These are phyloP conservation scores for Naumovozyma castellii DNA, from an alignment of 805 yeast genomes.

Conservation along the genomic window DNA sequence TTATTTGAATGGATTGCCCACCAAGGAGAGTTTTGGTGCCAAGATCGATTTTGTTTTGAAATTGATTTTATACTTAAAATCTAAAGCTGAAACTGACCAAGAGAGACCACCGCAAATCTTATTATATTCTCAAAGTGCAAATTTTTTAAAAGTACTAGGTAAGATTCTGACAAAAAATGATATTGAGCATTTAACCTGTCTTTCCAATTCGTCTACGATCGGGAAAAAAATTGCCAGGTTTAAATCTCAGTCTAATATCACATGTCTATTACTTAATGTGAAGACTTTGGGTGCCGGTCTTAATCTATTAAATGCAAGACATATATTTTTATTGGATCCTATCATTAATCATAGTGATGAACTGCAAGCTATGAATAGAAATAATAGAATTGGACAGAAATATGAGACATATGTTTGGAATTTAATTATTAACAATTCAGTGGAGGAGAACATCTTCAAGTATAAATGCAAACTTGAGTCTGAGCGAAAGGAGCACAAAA, in stretches of 20 bases:
- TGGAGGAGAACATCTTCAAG: conserved; percentile 74
- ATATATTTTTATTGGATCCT: conserved; percentile 88
- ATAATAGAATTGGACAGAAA: conserved; percentile 87
- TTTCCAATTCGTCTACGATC: conserved; percentile 38
- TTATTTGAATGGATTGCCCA: conserved; percentile 36
- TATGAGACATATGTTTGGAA: conserved; percentile 83
- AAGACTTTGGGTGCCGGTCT: conserved; percentile 84
- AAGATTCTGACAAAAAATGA: conserved; percentile 53
- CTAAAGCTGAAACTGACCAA: conserved; percentile 34
- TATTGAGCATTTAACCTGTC: conserved; percentile 34
- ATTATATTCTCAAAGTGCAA: conserved; percentile 84
- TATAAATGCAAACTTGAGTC: conserved; percentile 24
- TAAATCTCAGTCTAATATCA: conserved; percentile 49
- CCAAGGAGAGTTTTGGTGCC: conserved; percentile 59
- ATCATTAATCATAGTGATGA: conserved; percentile 80
- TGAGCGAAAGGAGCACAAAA: conserved; percentile 1
- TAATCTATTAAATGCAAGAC: conserved; percentile 84
- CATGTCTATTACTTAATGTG: conserved; percentile 80
- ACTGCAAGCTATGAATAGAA: conserved; percentile 82
- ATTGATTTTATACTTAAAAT: conserved; percentile 56
- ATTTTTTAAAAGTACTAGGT: conserved; percentile 55
- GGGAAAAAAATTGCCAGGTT: conserved; percentile 37
- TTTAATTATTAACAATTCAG: conserved; percentile 73
- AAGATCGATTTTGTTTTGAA: conserved; percentile 77
- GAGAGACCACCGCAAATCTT: conserved; percentile 57